phyloP scores from a whole-genome alignment of 768 basidiomycete genomes.

The Hirschioporus abietinus region DNA sequence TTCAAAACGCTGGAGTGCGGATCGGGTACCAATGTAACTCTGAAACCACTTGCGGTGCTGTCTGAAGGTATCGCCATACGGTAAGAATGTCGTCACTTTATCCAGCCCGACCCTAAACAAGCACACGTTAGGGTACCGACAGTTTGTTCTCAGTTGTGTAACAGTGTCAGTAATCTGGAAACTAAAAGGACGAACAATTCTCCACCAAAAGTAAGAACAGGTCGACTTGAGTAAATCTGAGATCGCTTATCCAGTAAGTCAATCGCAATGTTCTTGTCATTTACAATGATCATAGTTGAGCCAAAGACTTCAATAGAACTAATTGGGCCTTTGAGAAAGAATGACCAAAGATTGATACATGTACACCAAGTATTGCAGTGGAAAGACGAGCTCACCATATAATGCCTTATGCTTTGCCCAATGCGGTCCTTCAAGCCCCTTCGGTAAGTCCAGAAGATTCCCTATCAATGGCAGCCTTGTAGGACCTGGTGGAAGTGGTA shows the following conservation, averaged over 20 bases:
- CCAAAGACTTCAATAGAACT: conserved; percentile 1
- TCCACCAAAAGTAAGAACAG: conserved; percentile 44
- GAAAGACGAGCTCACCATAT: conserved; percentile 25
- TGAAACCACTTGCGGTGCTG: background rate
- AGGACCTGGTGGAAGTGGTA: conserved; percentile 1
- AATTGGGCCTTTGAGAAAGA: background rate
- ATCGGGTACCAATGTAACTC: background rate
- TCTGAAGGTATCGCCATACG: background rate
- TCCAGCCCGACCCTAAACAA: background rate
- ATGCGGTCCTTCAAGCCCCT: conserved; percentile 5
- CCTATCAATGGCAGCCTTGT: conserved; percentile 7
- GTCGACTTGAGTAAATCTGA: conserved; percentile 43
- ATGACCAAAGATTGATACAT: too few relatives aligned
- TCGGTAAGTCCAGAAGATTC: conserved; percentile 10
- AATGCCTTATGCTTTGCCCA: conserved; percentile 5
- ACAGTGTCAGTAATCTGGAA: too few relatives aligned
- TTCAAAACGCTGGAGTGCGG: conserved; percentile 11
- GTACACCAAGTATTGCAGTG: too few relatives aligned
- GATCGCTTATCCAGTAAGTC: conserved; percentile 45
- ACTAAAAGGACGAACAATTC: conserved; percentile 28
- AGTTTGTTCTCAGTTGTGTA: background rate
- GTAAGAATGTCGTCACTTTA: background rate
- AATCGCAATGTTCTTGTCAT: conserved; percentile 7
- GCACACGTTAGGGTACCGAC: background rate
- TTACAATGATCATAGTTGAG: background rate